These are phyloP conservation scores for Xylaria sp. DNA, from an alignment of 2,329 filamentous ascomycete genomes.

Conservation along the genomic window DNA sequence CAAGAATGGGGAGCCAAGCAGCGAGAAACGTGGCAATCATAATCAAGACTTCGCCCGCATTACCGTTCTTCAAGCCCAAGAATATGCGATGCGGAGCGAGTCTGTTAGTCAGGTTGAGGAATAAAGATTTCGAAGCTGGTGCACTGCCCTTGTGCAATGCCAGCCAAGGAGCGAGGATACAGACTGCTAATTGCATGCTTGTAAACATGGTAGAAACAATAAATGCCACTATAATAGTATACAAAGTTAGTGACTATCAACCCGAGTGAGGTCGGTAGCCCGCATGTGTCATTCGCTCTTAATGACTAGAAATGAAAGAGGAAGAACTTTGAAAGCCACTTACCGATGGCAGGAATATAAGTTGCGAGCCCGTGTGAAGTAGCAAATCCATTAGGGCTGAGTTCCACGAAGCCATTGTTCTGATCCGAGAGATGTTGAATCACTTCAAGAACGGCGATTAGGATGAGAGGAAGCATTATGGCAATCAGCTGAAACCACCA, in stretches of 20 bases:
- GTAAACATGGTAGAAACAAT: conserved; percentile 27
- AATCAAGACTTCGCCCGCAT: conserved; percentile 16
- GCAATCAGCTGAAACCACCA: conserved; percentile 30
- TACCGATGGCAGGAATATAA: conserved; percentile 26
- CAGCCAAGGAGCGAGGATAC: conserved; percentile 31
- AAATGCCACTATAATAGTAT: conserved; percentile 14
- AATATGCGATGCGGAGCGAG: conserved; percentile 30
- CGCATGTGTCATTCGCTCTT: not conserved
- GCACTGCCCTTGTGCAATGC: conserved; percentile 31
- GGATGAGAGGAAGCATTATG: conserved; percentile 21
- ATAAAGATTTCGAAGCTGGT: conserved; percentile 32
- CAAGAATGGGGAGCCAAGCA: conserved; percentile 31
- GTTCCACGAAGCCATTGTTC: conserved; percentile 28
- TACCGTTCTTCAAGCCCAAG: conserved; percentile 26
- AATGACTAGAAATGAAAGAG: not conserved
- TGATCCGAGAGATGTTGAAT: conserved; percentile 30
- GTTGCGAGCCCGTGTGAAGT: conserved; percentile 26
- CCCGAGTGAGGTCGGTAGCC: not conserved
- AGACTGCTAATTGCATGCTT: conserved; percentile 26
- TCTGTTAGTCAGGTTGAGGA: conserved; percentile 31
- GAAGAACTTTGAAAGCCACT: not conserved
- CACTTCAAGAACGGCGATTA: conserved; percentile 32
- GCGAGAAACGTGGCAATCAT: conserved; percentile 26
- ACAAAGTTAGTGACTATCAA: not conserved
- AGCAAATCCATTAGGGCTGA: conserved; percentile 19